A percentile compares a stretch with the other conserved stretches of the same genome.
phyloP scores from a whole-genome alignment of 2,329 filamentous ascomycete genomes.

The Cucurbitaria berberidis region DNA sequence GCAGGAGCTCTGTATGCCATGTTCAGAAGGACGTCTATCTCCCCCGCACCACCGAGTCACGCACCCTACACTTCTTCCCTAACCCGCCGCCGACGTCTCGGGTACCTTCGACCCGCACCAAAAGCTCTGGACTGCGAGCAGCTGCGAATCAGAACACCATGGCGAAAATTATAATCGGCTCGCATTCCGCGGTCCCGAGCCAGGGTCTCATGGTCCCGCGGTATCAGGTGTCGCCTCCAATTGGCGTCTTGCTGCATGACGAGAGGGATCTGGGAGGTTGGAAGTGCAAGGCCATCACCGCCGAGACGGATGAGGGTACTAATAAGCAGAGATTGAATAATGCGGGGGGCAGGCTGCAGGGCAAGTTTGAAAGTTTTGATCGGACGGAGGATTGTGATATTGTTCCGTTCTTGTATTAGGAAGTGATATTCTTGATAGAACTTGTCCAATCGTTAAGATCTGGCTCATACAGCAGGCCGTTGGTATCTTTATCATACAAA shows the following conservation, averaged over 20 bases:
- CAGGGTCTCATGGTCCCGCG: background rate
- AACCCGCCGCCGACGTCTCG: background rate
- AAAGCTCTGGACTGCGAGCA: background rate
- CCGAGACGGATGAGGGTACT: background rate
- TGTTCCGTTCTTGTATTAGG: constrained; percentile 1
- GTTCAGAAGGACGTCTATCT: constrained; percentile 1
- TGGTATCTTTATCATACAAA: background rate
- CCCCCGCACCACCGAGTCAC: constrained; percentile 1
- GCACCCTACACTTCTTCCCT: constrained; percentile 1
- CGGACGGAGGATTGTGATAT: constrained; percentile 5
- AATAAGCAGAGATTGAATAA: background rate
- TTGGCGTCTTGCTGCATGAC: background rate
- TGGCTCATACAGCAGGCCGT: too few relatives aligned
- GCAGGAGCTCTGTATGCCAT: background rate
- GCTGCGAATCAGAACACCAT: background rate
- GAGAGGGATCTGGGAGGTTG: constrained; percentile 1
- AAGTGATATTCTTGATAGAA: too few relatives aligned
- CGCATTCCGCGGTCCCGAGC: background rate
- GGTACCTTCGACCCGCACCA: background rate
- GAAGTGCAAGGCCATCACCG: background rate
- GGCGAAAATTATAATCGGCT: constrained; percentile 1
- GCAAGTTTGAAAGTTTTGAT: constrained; percentile 4
- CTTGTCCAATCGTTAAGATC: too few relatives aligned
- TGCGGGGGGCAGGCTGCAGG: background rate
- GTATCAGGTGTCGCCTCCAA: constrained; percentile 1